These are phyloP conservation scores for Cordia subcordata DNA, from an alignment of 257 asterid genomes.

Conservation along the genomic window DNA sequence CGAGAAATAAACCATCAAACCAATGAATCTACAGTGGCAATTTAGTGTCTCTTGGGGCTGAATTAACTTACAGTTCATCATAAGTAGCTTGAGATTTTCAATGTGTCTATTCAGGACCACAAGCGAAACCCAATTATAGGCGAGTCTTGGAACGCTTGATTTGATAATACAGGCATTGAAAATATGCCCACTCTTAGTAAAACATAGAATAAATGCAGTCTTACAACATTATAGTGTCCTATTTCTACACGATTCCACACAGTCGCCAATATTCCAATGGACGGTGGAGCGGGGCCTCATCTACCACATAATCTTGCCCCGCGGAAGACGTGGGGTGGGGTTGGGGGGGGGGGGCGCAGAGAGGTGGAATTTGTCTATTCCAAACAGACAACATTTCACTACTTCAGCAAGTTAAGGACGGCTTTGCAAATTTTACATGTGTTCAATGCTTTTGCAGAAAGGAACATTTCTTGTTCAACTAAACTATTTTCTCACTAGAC, in stretches of 20 bases:
- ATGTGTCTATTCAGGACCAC: slow-evolving; percentile 17
- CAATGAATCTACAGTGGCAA: too few species aligned
- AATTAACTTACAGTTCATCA: not conserved
- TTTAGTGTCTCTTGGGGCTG: not conserved
- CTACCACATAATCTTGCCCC: not conserved
- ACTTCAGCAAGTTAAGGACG: slow-evolving; percentile 13
- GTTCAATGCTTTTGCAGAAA: slow-evolving; percentile 25
- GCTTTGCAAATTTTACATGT: slow-evolving; percentile 1
- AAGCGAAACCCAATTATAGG: slow-evolving; percentile 25
- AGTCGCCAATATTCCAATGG: slow-evolving; percentile 4
- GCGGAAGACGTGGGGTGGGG: not conserved
- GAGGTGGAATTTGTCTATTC: not conserved
- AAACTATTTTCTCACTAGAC: not conserved
- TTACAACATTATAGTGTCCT: slow-evolving; percentile 23
- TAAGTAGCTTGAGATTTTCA: not conserved
- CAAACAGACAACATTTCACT: slow-evolving; percentile 11
- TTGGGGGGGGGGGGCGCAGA: too few species aligned
- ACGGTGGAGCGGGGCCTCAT: slow-evolving; percentile 9
- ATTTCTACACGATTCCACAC: slow-evolving; percentile 39
- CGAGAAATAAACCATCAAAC: too few species aligned
- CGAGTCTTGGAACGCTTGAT: not conserved
- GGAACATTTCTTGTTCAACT: slow-evolving; percentile 34
- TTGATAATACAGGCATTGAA: slow-evolving; percentile 26
- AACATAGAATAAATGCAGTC: slow-evolving; percentile 29
- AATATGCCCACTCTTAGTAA: slow-evolving; percentile 28